Conservation (phyloP, 805 yeast genomes). For the Ogataea pilisensis region DNA sequence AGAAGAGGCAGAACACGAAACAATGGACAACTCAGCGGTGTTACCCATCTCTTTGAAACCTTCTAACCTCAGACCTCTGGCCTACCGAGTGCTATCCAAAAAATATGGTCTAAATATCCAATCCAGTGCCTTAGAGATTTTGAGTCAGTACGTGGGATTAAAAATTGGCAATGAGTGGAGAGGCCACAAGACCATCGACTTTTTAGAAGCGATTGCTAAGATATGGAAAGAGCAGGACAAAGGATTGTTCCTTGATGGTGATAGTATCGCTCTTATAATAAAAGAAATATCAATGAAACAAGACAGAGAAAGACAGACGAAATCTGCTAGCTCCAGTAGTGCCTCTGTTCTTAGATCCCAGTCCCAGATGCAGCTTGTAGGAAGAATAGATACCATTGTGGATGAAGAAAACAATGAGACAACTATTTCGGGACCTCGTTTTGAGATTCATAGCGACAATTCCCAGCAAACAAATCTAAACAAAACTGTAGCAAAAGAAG, state of each 20-base stretch:
- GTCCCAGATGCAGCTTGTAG: neutral
- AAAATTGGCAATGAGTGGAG: slow-evolving; percentile 87
- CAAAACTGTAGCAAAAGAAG: neutral
- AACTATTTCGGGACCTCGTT: neutral
- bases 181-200: slow-evolving; percentile 53
- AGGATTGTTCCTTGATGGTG: slow-evolving; percentile 81
- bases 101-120: slow-evolving; percentile 90
- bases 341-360: neutral
- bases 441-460: slow-evolving; percentile 14
- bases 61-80: slow-evolving; percentile 82
- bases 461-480: slow-evolving; percentile 47
- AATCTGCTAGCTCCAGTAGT: too few relatives aligned
- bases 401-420: neutral
- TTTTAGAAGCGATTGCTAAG: slow-evolving; percentile 73
- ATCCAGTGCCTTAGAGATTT: slow-evolving; percentile 69
- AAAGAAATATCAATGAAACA: slow-evolving; percentile 39
- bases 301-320: slow-evolving; percentile 9
- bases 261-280: slow-evolving; percentile 58
- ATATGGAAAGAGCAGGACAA: slow-evolving; percentile 87
- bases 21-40: slow-evolving; percentile 36
- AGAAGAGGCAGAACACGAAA: neutral
- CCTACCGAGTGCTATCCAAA: slow-evolving; percentile 84
- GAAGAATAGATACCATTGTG: slow-evolving; percentile 5
- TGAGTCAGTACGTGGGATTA: slow-evolving; percentile 73
- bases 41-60: slow-evolving; percentile 79